phyloP scores from a whole-genome alignment of 768 basidiomycete species.

The Suillus weaverae region DNA sequence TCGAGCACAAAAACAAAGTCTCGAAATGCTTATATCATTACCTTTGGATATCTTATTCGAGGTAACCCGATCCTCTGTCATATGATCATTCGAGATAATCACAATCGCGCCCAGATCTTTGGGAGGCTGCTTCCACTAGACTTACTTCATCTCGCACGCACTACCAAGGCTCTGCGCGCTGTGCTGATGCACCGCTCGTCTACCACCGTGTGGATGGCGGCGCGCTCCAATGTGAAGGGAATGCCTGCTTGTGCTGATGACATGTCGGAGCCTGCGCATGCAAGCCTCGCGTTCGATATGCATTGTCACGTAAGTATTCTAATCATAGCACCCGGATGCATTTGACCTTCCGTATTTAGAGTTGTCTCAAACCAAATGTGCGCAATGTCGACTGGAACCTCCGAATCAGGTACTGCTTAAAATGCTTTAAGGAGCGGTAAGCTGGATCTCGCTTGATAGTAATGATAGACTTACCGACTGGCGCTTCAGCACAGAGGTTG shows the following conservation, averaged over 20 bases:
- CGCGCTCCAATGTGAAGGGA: constrained; percentile 19
- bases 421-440: constrained; percentile 6
- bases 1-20: constrained; percentile 10
- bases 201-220: constrained; percentile 26
- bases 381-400: constrained; percentile 8
- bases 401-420: constrained; percentile 8
- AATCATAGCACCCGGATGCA: not conserved
- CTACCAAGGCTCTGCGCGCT: constrained; percentile 29
- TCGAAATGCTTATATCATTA: constrained; percentile 18
- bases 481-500: not conserved
- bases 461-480: not conserved
- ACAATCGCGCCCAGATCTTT: constrained; percentile 19
- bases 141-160: constrained; percentile 32
- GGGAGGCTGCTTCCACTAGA: constrained; percentile 31
- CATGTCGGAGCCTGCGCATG: constrained; percentile 31
- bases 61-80: constrained; percentile 21
- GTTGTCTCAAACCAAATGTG: constrained; percentile 6
- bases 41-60: constrained; percentile 23
- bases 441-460: not conserved
- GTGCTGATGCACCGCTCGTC: constrained; percentile 26
- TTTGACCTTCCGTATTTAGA: not conserved
- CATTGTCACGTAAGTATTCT: constrained; percentile 30
- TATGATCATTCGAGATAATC: constrained; percentile 11
- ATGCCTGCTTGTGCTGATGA: constrained; percentile 28
- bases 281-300: constrained; percentile 28